Percentiles rank a stretch among this genome's conserved stretches.
These are phyloP conservation scores for Sphagnum fallax DNA, from an alignment of 228 moss, liverwort and hornwort genomes.

Conservation along the genomic window DNA sequence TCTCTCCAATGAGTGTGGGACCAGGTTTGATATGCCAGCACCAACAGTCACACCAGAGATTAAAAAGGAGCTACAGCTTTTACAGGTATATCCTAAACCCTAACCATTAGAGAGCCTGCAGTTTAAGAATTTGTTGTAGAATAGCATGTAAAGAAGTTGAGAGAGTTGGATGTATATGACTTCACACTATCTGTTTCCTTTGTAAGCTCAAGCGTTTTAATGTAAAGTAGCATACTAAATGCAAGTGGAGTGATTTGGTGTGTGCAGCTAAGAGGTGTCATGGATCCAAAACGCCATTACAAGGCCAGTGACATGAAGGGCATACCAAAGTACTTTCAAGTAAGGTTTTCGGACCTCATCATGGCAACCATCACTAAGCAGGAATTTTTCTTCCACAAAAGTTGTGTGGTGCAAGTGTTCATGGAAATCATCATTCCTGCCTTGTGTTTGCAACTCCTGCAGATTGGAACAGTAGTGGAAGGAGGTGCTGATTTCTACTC, in stretches of 20 bases:
- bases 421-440: background rate
- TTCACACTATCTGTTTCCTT: no score
- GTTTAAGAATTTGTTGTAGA: background rate
- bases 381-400: no score
- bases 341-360: constrained; percentile 2
- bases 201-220: no score
- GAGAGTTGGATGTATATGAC: no score
- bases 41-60: constrained; percentile 59
- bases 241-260: background rate
- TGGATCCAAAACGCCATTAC: constrained; percentile 89
- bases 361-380: no score
- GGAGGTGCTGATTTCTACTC: constrained; percentile 81
- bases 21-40: constrained; percentile 74
- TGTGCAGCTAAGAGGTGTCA: constrained; percentile 60
- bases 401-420: no score
- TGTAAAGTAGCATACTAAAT: no score
- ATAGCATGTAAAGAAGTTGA: no score
- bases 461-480: constrained; percentile 69
- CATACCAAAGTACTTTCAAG: constrained; percentile 74
- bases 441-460: constrained; percentile 3
- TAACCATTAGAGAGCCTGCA: background rate
- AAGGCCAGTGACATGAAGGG: constrained; percentile 74
- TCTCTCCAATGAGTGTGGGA: background rate
- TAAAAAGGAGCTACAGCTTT: constrained; percentile 75
- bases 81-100: constrained; percentile 21